Evolutionary conservation across 2,329 filamentous ascomycete genomes (phyloP).

Genomic region (Ilyonectria sp.): DNA sequence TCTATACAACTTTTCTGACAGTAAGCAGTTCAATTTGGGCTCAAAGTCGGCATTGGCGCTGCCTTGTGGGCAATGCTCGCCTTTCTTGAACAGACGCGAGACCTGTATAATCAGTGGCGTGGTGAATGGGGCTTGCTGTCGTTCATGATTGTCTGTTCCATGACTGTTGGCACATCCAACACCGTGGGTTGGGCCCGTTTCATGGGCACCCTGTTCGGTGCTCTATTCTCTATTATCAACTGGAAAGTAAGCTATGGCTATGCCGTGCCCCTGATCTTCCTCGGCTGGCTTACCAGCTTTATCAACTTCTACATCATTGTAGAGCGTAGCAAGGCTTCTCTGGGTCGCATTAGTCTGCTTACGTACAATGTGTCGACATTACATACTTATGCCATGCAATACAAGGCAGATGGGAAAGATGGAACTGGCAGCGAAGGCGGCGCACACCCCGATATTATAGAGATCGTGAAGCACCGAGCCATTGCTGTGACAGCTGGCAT

Average conservation of each 20-base stretch:
- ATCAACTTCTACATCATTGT: slow-evolving; percentile 93
- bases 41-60: slow-evolving; percentile 94
- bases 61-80: slow-evolving; percentile 90
- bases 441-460: slow-evolving; percentile 83
- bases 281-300: slow-evolving; percentile 86
- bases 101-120: slow-evolving; percentile 87
- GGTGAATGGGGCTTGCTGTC: slow-evolving; percentile 97
- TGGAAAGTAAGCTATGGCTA: slow-evolving; percentile 86
- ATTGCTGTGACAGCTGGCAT: slow-evolving; percentile 91
- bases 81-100: slow-evolving; percentile 83
- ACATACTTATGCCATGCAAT: slow-evolving; percentile 91
- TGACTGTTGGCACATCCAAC: slow-evolving; percentile 98
- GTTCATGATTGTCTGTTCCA: slow-evolving; percentile 99
- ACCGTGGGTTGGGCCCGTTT: slow-evolving; percentile 91
- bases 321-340: slow-evolving; percentile 85
- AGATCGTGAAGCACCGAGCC: slow-evolving; percentile 90
- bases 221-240: slow-evolving; percentile 79
- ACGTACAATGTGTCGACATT: slow-evolving; percentile 96
- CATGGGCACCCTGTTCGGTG: slow-evolving; percentile 87
- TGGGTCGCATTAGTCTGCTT: slow-evolving; percentile 93
- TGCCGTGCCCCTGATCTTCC: slow-evolving; percentile 79
- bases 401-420: slow-evolving; percentile 75
- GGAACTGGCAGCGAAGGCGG: slow-evolving; percentile 90
- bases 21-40: slow-evolving; percentile 75
- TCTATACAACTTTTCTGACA: slow-evolving; percentile 59